phyloP scores from a whole-genome alignment of 495 filamentous ascomycete species.

The Chaetomium tenue region DNA sequence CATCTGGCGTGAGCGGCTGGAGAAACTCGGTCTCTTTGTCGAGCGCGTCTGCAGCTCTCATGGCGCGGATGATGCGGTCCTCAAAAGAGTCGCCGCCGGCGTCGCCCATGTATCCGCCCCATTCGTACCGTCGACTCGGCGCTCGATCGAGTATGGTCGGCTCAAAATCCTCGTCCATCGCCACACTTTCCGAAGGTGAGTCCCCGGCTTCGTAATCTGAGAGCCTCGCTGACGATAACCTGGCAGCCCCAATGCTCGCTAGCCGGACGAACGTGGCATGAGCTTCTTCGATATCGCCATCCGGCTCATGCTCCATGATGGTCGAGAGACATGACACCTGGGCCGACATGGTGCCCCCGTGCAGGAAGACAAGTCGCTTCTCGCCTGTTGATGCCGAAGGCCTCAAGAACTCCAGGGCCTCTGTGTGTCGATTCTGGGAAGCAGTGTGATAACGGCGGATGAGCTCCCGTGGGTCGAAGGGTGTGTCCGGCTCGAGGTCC shows the following conservation, averaged over 20 bases:
- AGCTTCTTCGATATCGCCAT: constrained; percentile 43
- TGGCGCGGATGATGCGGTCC: constrained; percentile 46
- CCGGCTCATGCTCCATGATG: constrained; percentile 45
- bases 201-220: not conserved
- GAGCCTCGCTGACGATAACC: constrained; percentile 23
- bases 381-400: constrained; percentile 38
- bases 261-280: constrained; percentile 46
- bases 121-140: not conserved
- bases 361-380: constrained; percentile 50
- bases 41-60: constrained; percentile 52
- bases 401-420: constrained; percentile 46
- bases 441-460: constrained; percentile 46
- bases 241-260: constrained; percentile 43
- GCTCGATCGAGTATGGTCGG: not conserved
- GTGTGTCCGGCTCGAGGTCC: constrained; percentile 20
- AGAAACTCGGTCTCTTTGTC: constrained; percentile 47
- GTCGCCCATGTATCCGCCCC: not conserved
- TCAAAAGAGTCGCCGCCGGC: constrained; percentile 17
- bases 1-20: constrained; percentile 37
- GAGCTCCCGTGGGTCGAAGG: constrained; percentile 40
- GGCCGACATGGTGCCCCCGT: constrained; percentile 51
- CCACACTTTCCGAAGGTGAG: not conserved
- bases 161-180: not conserved
- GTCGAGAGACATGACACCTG: constrained; percentile 43
- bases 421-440: constrained; percentile 40